Evolutionary conservation across 202 grass and related monocot genomes (phyloP).

Genomic region (Panicum hallii): DNA sequence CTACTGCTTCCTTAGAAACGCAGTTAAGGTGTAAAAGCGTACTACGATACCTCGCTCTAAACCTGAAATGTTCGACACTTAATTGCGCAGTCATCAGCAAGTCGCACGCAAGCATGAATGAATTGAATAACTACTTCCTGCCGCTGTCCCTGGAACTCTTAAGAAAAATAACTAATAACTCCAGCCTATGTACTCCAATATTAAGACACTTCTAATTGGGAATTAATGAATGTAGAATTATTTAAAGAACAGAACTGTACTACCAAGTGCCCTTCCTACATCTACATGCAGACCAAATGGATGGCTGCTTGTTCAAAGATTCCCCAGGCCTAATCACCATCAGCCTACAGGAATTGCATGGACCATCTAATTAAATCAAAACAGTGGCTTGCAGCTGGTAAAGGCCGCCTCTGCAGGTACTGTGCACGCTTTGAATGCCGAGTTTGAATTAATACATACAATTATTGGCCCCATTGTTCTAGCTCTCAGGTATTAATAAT

Average conservation of each 20-base stretch:
- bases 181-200: not conserved
- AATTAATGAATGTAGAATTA: conserved; percentile 42
- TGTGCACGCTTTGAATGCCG: conserved; percentile 39
- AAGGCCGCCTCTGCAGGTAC: conserved; percentile 35
- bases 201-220: conserved; percentile 18
- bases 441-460: conserved; percentile 34
- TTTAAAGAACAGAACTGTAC: not conserved
- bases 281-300: conserved; percentile 17
- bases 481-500: not conserved
- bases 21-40: not conserved
- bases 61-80: not conserved
- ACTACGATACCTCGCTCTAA: too few species aligned
- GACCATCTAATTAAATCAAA: conserved; percentile 39
- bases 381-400: conserved; percentile 36
- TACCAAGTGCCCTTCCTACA: not conserved
- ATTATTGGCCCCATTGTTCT: conserved; percentile 12
- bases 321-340: not conserved
- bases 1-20: not conserved
- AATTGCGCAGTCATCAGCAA: not conserved
- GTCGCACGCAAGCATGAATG: not conserved
- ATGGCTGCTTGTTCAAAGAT: not conserved
- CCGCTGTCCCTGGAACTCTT: not conserved
- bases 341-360: conserved; percentile 40
- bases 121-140: not conserved
- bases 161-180: not conserved